Percentiles rank a stretch among this genome's conserved stretches.
Conservation (phyloP, 2,329 filamentous ascomycete species). For the Metarhizium robertsii region DNA sequence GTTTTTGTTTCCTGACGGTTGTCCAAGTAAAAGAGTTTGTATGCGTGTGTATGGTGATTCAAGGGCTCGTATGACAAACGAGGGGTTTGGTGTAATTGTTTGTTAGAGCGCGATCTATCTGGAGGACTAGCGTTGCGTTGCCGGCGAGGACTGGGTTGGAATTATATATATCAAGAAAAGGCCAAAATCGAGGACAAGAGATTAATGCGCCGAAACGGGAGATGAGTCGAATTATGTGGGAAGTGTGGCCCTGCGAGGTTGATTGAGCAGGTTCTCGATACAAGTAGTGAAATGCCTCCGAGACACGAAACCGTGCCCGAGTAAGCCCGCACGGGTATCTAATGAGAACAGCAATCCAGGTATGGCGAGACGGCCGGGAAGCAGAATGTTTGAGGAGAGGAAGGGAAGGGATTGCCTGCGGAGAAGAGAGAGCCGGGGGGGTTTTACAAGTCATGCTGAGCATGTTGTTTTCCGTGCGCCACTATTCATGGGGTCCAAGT, state of each 20-base stretch:
- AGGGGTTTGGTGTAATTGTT: too few species aligned
- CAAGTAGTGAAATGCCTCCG: neutral
- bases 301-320: neutral
- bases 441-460: neutral
- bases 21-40: too few species aligned
- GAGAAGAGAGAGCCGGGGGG: neutral
- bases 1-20: neutral
- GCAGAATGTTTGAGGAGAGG: neutral
- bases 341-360: too few species aligned
- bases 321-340: too few species aligned
- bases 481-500: neutral
- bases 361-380: neutral
- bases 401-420: neutral
- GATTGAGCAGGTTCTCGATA: constrained; percentile 3
- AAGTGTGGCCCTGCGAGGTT: neutral
- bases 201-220: neutral
- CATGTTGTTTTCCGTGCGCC: neutral
- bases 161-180: neutral
- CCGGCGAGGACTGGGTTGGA: too few species aligned
- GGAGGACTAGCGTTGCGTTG: too few species aligned
- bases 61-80: too few species aligned
- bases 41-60: neutral
- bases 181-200: neutral
- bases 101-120: too few species aligned
- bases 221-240: neutral